These are phyloP conservation scores for Mikania micrantha DNA, from an alignment of 129 eudicot species.

Conservation along the genomic window DNA sequence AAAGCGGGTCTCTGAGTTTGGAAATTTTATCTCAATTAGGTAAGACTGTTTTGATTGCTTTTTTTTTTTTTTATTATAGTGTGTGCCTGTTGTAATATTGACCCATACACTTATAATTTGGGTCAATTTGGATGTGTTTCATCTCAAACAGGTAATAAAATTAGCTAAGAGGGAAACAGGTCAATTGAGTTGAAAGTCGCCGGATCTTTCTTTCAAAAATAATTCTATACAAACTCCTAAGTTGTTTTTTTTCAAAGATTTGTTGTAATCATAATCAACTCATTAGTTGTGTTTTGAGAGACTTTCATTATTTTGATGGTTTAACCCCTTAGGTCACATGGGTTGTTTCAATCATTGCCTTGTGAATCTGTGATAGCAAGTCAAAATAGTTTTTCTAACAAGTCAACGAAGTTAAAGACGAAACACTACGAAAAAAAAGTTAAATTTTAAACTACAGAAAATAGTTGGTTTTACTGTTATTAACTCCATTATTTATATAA, in stretches of 20 bases:
- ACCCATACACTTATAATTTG: neutral
- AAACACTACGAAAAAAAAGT: neutral
- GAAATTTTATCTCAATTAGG: conserved; percentile 46
- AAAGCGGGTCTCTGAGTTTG: conserved; percentile 29
- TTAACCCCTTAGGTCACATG: neutral
- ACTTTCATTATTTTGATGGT: neutral
- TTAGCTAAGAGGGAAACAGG: neutral
- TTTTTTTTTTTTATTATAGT: neutral
- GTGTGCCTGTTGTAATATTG: neutral
- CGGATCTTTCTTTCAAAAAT: neutral
- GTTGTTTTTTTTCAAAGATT: neutral
- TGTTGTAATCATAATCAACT: neutral
- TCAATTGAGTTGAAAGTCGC: neutral
- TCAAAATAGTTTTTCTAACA: neutral
- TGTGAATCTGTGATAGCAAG: neutral
- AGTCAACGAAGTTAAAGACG: neutral
- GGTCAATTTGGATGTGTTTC: neutral
- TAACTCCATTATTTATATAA: neutral
- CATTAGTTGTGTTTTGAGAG: neutral
- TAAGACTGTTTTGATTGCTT: conserved; percentile 1
- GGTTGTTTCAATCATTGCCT: neutral
- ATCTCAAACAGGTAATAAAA: conserved; percentile 2
- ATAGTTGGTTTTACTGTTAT: neutral
- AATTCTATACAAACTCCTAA: neutral
- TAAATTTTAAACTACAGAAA: neutral